Evolutionary conservation across 257 asterid species (phyloP).

Genomic region (Solanum megistacrolobum): DNA sequence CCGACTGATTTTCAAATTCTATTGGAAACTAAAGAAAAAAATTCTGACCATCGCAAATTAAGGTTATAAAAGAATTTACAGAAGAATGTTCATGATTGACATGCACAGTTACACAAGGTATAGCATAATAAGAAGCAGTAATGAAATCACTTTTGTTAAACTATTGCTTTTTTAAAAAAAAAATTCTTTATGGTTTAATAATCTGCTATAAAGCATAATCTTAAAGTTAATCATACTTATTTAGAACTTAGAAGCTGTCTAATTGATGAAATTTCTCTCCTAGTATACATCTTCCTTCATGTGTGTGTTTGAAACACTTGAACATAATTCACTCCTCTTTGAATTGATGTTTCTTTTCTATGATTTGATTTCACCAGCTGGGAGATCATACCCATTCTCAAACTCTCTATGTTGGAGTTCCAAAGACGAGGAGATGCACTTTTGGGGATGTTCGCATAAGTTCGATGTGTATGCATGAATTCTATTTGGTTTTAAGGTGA

Average conservation of each 20-base stretch:
- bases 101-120: background rate
- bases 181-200: background rate
- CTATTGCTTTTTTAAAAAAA: too few species aligned
- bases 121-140: background rate
- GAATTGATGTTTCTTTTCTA: background rate
- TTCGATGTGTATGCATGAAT: slow-evolving; percentile 55
- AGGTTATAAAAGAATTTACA: background rate
- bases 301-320: background rate
- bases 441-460: slow-evolving; percentile 45
- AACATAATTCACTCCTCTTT: background rate
- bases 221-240: background rate
- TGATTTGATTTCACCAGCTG: slow-evolving; percentile 28
- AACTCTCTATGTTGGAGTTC: slow-evolving; percentile 59
- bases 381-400: slow-evolving; percentile 44
- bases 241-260: background rate
- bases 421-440: slow-evolving; percentile 57
- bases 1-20: background rate
- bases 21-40: background rate
- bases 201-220: background rate
- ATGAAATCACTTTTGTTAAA: background rate
- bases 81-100: background rate
- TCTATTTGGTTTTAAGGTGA: slow-evolving; percentile 76
- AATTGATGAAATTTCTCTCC: background rate
- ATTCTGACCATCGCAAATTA: background rate
- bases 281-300: background rate